Conservation (phyloP, 2,329 filamentous ascomycete genomes). For the Neobulgaria alba region DNA sequence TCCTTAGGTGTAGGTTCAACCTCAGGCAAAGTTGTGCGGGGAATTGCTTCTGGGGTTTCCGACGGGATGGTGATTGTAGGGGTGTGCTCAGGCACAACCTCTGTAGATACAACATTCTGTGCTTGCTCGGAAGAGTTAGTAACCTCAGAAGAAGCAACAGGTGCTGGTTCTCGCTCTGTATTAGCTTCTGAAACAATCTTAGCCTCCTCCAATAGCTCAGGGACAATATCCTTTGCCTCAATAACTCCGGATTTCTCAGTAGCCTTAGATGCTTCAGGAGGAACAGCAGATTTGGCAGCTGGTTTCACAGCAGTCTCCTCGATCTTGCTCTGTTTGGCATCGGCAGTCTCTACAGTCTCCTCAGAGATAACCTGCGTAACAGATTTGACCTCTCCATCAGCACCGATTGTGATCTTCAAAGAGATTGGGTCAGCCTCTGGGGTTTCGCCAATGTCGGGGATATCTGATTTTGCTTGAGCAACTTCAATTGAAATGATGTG, state of each 20-base stretch:
- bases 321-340: neutral
- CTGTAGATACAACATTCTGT: too few species aligned
- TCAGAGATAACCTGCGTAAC: constrained; percentile 6
- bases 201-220: neutral
- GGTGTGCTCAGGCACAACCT: neutral
- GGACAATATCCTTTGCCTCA: neutral
- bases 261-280: neutral
- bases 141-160: neutral
- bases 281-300: neutral
- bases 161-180: neutral
- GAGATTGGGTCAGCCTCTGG: constrained; percentile 3
- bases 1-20: too few species aligned
- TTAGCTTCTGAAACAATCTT: neutral
- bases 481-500: constrained; percentile 1
- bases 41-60: neutral
- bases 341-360: neutral
- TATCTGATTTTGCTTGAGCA: neutral
- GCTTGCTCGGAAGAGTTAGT: too few species aligned
- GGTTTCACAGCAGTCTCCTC: neutral
- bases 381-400: constrained; percentile 12
- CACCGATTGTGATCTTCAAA: constrained; percentile 13
- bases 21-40: too few species aligned
- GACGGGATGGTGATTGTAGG: neutral
- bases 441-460: neutral
- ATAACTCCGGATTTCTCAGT: neutral